A percentile compares a stretch with the other conserved stretches of the same genome.
phyloP scores from a whole-genome alignment of 2,329 filamentous ascomycete genomes.

The Aureobasidium zeae region DNA sequence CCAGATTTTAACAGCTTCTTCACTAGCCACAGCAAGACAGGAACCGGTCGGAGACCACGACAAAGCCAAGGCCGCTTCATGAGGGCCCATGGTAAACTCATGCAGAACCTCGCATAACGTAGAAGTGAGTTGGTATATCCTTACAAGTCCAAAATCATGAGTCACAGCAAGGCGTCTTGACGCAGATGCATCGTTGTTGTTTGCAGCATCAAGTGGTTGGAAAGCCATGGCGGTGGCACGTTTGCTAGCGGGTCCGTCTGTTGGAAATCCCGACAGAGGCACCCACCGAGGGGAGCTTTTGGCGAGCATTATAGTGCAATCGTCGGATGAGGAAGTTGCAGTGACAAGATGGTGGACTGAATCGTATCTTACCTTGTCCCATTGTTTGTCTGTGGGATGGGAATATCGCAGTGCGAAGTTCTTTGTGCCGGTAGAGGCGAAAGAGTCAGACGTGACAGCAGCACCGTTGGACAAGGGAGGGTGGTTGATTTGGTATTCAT shows the following conservation, averaged over 20 bases:
- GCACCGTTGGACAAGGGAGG: constrained; percentile 16
- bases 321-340: constrained; percentile 26
- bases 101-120: constrained; percentile 17
- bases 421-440: constrained; percentile 18
- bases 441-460: constrained; percentile 3
- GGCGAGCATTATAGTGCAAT: constrained; percentile 29
- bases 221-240: constrained; percentile 36
- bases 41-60: constrained; percentile 37
- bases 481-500: constrained; percentile 29
- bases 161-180: constrained; percentile 31
- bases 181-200: not conserved
- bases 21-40: constrained; percentile 36
- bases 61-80: constrained; percentile 31
- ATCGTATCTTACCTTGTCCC: constrained; percentile 32
- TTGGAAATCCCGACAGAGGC: constrained; percentile 7
- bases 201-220: constrained; percentile 23
- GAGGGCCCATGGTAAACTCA: constrained; percentile 20
- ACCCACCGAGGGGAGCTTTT: constrained; percentile 22
- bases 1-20: constrained; percentile 39
- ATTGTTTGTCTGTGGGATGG: constrained; percentile 15
- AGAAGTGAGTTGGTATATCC: constrained; percentile 32
- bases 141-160: constrained; percentile 32
- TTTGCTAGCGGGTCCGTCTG: constrained; percentile 13
- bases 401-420: constrained; percentile 24
- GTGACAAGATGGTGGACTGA: constrained; percentile 23